A percentile compares a stretch with the other conserved stretches of the same genome.
These are phyloP conservation scores for Trichoderma reesei DNA, from an alignment of 495 filamentous ascomycete genomes.

Conservation along the genomic window DNA sequence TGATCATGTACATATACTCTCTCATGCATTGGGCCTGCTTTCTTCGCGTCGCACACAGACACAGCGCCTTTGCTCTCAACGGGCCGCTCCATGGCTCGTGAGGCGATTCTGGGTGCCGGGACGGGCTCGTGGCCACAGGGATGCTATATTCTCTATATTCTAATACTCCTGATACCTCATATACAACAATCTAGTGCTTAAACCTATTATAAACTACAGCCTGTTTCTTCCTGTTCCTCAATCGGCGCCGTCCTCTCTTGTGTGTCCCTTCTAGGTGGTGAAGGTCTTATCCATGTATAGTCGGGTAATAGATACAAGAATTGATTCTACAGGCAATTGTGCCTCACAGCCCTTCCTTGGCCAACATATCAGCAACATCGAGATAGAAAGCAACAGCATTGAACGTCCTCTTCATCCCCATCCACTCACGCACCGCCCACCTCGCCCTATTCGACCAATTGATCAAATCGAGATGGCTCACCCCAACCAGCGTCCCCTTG, in stretches of 20 bases:
- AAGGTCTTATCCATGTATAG: too few species aligned
- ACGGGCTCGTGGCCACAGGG: constrained; percentile 2
- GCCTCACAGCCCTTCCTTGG: constrained; percentile 58
- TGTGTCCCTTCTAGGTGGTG: not conserved
- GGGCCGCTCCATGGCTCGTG: not conserved
- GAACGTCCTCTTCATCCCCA: constrained; percentile 40
- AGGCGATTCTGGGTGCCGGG: not conserved
- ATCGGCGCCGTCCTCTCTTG: not conserved
- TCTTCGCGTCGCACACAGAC: not conserved
- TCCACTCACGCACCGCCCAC: constrained; percentile 57
- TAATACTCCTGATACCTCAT: constrained; percentile 9
- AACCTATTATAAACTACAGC: not conserved
- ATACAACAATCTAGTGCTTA: constrained; percentile 6
- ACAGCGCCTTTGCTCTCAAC: not conserved
- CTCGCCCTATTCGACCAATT: constrained; percentile 87
- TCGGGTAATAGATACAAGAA: too few species aligned
- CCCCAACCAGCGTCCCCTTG: constrained; percentile 78
- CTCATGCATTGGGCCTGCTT: too few species aligned
- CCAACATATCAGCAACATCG: constrained; percentile 78
- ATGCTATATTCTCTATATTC: constrained; percentile 6
- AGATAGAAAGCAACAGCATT: constrained; percentile 95
- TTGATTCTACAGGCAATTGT: too few species aligned
- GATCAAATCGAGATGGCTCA: constrained; percentile 87
- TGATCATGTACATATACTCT: not conserved
- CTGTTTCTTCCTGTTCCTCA: not conserved